Conservation (phyloP, 495 filamentous ascomycete genomes). For the Halenospora varia region DNA sequence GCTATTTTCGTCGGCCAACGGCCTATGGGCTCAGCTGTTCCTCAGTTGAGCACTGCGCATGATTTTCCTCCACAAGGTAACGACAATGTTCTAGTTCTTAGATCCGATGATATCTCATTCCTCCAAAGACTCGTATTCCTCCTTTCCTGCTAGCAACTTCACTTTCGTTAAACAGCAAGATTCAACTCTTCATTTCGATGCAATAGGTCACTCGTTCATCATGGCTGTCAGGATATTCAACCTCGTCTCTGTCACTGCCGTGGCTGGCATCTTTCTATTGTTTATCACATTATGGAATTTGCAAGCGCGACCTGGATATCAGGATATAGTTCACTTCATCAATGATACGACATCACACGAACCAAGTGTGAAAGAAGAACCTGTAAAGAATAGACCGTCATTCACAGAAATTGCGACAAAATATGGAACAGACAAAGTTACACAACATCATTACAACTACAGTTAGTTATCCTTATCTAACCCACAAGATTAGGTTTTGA, state of each 20-base stretch:
- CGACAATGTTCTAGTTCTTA: too few relatives aligned
- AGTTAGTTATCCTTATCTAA: neutral
- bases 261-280: neutral
- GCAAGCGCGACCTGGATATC: neutral
- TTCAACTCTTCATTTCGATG: neutral
- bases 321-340: neutral
- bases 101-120: neutral
- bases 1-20: neutral
- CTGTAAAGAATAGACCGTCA: neutral
- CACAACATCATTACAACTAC: conserved; percentile 7
- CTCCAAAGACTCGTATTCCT: neutral
- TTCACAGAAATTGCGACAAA: conserved; percentile 7
- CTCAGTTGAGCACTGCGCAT: neutral
- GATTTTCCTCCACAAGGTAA: neutral
- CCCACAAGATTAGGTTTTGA: neutral
- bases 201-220: neutral
- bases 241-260: conserved; percentile 3
- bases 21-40: neutral
- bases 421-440: conserved; percentile 15
- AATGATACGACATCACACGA: neutral
- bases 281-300: conserved; percentile 6
- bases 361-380: neutral
- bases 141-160: neutral
- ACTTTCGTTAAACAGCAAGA: neutral
- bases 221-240: neutral